Percentiles rank a stretch among this genome's conserved stretches.
These are phyloP conservation scores for Salix dunnii DNA, from an alignment of 345 rosid genomes.

Conservation along the genomic window DNA sequence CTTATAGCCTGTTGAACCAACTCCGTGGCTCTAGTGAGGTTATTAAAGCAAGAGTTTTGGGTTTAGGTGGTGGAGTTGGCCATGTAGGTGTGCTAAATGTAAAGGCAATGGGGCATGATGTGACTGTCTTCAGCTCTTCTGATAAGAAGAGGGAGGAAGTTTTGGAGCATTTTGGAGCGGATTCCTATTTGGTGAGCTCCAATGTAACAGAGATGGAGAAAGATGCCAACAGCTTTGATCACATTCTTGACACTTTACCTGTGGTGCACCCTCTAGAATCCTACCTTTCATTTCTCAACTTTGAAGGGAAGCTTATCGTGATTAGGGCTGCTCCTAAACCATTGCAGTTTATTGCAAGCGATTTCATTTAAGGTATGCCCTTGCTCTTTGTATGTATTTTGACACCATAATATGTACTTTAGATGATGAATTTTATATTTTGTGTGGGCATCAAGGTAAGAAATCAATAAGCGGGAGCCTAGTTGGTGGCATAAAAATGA, in stretches of 20 bases:
- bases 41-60: constrained; percentile 40
- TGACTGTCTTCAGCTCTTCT: constrained; percentile 53
- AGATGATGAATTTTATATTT: neutral
- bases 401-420: too few relatives aligned
- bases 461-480: constrained; percentile 56
- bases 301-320: constrained; percentile 41
- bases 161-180: constrained; percentile 44
- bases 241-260: constrained; percentile 49
- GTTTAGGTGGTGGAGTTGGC: constrained; percentile 58
- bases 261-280: constrained; percentile 40
- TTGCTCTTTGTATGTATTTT: neutral
- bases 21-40: constrained; percentile 11
- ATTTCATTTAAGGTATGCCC: constrained; percentile 33
- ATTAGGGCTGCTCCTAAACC: constrained; percentile 44
- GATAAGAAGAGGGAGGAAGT: constrained; percentile 49
- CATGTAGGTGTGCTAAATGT: constrained; percentile 53
- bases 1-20: constrained; percentile 53
- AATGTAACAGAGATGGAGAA: constrained; percentile 35
- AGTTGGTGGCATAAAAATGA: constrained; percentile 64
- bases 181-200: constrained; percentile 47
- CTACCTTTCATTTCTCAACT: constrained; percentile 40
- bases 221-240: constrained; percentile 38
- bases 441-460: constrained; percentile 33
- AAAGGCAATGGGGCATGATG: constrained; percentile 58
- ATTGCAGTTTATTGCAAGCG: constrained; percentile 31